Evolutionary conservation across 2,329 filamentous ascomycete species (phyloP).

Genomic region (Teratosphaeriaceae sp.): DNA sequence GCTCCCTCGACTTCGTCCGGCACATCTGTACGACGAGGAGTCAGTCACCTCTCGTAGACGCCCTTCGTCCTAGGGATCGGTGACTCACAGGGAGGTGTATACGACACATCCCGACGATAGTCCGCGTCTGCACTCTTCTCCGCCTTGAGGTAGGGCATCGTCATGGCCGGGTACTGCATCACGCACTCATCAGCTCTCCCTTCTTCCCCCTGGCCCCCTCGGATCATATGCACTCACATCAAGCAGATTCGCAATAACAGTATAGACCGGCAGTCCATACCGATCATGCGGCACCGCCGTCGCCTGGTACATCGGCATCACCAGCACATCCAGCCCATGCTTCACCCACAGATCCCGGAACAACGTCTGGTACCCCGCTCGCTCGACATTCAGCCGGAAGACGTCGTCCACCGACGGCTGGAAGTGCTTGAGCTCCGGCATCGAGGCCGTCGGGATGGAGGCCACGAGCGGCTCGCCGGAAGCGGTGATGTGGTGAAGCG

Average conservation of each 20-base stretch:
- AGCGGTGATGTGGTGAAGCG: conserved; percentile 27
- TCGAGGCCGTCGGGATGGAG: conserved; percentile 29
- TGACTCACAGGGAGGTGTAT: conserved; percentile 31
- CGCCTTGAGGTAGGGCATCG: conserved; percentile 21
- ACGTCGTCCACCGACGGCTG: conserved; percentile 34
- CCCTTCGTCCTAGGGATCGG: not conserved
- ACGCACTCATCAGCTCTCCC: not conserved
- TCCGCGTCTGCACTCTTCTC: conserved; percentile 29
- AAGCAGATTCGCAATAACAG: conserved; percentile 41
- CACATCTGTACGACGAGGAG: conserved; percentile 19
- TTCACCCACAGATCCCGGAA: conserved; percentile 40
- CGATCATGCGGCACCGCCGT: conserved; percentile 49
- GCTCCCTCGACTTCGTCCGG: conserved; percentile 30
- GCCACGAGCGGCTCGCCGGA: conserved; percentile 41
- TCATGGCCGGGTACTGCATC: conserved; percentile 6
- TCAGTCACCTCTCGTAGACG: conserved; percentile 3
- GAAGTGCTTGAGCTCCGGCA: conserved; percentile 28
- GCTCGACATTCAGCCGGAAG: conserved; percentile 36
- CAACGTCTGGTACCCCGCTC: conserved; percentile 27
- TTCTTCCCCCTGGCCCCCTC: not conserved
- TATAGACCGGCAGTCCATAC: conserved; percentile 43
- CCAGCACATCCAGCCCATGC: conserved; percentile 46
- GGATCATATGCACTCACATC: conserved; percentile 1
- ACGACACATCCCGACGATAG: conserved; percentile 4
- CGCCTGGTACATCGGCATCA: conserved; percentile 35